Conservation (phyloP, 208 protist species). For the Acanthamoeba castellanii region DNA sequence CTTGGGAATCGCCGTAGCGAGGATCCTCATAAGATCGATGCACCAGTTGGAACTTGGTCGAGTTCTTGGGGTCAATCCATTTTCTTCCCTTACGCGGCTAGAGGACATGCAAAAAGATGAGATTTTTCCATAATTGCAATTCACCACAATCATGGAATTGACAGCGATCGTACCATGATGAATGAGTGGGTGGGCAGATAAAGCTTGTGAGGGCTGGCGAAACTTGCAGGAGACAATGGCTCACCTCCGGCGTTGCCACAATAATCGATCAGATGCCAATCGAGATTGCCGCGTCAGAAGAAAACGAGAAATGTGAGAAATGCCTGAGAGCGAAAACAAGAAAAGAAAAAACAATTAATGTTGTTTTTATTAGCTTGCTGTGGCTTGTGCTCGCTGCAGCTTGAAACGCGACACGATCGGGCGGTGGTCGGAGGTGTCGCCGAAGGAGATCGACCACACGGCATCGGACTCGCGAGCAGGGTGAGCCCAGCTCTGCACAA, state of each 20-base stretch:
- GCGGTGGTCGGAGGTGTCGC: conserved; percentile 43
- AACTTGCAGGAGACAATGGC: neutral
- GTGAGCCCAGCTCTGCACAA: conserved; percentile 1
- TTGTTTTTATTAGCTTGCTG: too few species aligned
- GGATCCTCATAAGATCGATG: conserved; percentile 30
- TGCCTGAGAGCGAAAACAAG: neutral
- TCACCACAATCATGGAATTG: neutral
- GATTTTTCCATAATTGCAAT: neutral
- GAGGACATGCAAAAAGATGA: neutral
- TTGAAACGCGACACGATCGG: conserved; percentile 24
- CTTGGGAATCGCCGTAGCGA: neutral
- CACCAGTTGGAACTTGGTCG: conserved; percentile 52
- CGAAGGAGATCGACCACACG: neutral
- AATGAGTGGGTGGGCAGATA: neutral
- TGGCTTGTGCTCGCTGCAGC: neutral
- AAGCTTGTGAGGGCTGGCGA: neutral
- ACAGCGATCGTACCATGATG: too few species aligned
- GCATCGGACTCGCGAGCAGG: neutral
- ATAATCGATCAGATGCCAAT: neutral
- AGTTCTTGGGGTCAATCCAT: conserved; percentile 63
- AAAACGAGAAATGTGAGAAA: neutral
- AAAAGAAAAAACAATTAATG: too few species aligned
- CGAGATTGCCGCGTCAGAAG: neutral
- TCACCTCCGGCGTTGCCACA: neutral
- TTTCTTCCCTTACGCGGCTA: conserved; percentile 7